These are phyloP conservation scores for Mycena rebaudengoi DNA, from an alignment of 768 basidiomycete genomes.

Conservation along the genomic window DNA sequence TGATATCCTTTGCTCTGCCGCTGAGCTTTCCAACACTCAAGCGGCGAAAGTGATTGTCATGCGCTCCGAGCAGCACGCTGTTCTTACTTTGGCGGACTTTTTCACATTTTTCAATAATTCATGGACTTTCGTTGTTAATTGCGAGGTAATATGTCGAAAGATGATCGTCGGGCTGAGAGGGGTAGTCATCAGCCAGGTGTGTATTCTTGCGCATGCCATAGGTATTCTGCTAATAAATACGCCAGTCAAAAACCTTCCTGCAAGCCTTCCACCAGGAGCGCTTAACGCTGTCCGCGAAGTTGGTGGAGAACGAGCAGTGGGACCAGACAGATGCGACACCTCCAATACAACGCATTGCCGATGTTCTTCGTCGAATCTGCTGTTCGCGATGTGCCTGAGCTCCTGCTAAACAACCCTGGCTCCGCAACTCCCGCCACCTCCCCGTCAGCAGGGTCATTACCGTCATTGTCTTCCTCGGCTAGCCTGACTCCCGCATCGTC, in stretches of 20 bases:
- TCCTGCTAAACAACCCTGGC: constrained; percentile 49
- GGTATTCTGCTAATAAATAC: constrained; percentile 14
- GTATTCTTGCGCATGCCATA: constrained; percentile 23
- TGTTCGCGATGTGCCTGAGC: constrained; percentile 79
- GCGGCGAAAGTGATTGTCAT: constrained; percentile 80
- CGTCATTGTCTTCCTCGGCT: constrained; percentile 19
- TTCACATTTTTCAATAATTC: constrained; percentile 82
- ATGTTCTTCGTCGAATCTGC: constrained; percentile 84
- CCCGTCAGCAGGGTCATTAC: constrained; percentile 8
- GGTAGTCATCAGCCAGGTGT: constrained; percentile 82
- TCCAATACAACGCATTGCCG: constrained; percentile 72
- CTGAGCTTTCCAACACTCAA: constrained; percentile 87
- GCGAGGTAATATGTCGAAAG: constrained; percentile 83
- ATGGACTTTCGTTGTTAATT: constrained; percentile 90
- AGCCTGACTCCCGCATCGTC: constrained; percentile 25
- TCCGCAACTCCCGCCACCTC: constrained; percentile 27
- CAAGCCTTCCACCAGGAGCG: constrained; percentile 85
- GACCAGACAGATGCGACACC: constrained; percentile 77
- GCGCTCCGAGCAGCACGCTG: constrained; percentile 82
- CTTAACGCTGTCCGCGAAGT: constrained; percentile 81
- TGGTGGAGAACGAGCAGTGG: constrained; percentile 98
- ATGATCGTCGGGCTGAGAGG: constrained; percentile 96
- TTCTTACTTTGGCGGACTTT: constrained; percentile 78
- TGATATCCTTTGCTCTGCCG: constrained; percentile 80
- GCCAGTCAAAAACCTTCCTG: constrained; percentile 86